Evolutionary conservation across 2,329 filamentous ascomycete genomes (phyloP).

Genomic region (Arthrinium phaeospermum): DNA sequence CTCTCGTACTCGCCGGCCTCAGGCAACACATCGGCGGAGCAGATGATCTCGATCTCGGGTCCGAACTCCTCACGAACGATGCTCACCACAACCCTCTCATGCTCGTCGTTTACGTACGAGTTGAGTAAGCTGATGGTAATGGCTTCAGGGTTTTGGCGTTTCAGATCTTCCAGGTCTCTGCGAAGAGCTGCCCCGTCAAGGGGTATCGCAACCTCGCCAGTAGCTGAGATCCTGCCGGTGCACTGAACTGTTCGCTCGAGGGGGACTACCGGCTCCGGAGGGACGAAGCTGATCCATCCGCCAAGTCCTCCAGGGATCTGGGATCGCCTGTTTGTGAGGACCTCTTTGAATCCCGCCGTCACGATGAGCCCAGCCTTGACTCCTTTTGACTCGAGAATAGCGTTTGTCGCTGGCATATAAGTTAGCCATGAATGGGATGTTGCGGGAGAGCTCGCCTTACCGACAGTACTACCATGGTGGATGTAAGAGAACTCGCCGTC

Average conservation of each 20-base stretch:
- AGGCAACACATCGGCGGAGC: constrained; percentile 50
- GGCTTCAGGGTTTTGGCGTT: constrained; percentile 47
- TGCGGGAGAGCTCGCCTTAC: constrained; percentile 21
- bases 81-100: constrained; percentile 46
- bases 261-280: constrained; percentile 54
- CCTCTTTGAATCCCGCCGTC: constrained; percentile 55
- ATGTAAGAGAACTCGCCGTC: constrained; percentile 53
- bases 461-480: constrained; percentile 54
- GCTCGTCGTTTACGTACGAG: constrained; percentile 49
- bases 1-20: constrained; percentile 56
- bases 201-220: constrained; percentile 45
- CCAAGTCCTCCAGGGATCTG: constrained; percentile 58
- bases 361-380: constrained; percentile 53
- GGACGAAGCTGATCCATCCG: constrained; percentile 54
- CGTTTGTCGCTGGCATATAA: constrained; percentile 47
- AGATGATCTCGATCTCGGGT: constrained; percentile 48
- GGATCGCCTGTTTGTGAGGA: constrained; percentile 50
- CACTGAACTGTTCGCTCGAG: constrained; percentile 53
- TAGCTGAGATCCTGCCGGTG: constrained; percentile 49
- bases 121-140: constrained; percentile 54
- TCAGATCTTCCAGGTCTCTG: constrained; percentile 43
- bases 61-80: constrained; percentile 50
- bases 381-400: constrained; percentile 55
- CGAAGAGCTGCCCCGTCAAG: constrained; percentile 47
- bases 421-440: neutral